A percentile compares a stretch with the other conserved stretches of the same genome.
phyloP scores from a whole-genome alignment of 768 basidiomycete species.

The Kwoniella sp. region DNA sequence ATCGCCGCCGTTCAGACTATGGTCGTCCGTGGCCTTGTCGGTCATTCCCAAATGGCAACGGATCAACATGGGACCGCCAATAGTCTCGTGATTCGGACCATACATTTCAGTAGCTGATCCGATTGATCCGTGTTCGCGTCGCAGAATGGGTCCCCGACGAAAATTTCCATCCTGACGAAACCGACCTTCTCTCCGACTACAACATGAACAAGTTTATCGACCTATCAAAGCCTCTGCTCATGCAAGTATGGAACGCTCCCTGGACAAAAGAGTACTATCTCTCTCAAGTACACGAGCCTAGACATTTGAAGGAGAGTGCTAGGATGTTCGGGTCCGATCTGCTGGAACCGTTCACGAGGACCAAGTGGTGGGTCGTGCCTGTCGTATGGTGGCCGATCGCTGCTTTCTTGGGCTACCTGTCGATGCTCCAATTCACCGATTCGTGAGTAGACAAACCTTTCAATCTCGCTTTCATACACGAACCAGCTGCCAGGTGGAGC shows the following conservation, averaged over 20 bases:
- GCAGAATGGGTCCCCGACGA: constrained; percentile 87
- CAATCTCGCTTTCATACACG: constrained; percentile 6
- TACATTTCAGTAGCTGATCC: too few species aligned
- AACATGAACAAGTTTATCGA: constrained; percentile 90
- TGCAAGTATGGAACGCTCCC: constrained; percentile 76
- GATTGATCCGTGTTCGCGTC: not conserved
- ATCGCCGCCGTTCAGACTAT: too few species aligned
- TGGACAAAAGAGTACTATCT: constrained; percentile 90
- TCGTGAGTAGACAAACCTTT: constrained; percentile 30
- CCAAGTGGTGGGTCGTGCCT: constrained; percentile 92
- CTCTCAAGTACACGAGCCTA: constrained; percentile 93
- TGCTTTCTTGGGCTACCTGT: constrained; percentile 74
- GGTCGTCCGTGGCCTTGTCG: too few species aligned
- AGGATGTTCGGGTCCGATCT: constrained; percentile 79
- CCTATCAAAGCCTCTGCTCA: constrained; percentile 75
- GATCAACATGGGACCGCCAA: too few species aligned
- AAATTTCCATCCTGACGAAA: constrained; percentile 88
- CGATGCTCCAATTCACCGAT: constrained; percentile 68
- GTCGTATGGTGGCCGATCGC: constrained; percentile 88
- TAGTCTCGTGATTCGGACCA: too few species aligned
- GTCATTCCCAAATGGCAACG: too few species aligned
- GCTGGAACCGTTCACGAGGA: constrained; percentile 84
- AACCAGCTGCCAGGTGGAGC: constrained; percentile 1
- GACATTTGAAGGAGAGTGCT: constrained; percentile 79
- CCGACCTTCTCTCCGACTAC: constrained; percentile 77